Evolutionary conservation across 1,139 yeast species (phyloP).

Genomic region (Kodamaea sp.): DNA sequence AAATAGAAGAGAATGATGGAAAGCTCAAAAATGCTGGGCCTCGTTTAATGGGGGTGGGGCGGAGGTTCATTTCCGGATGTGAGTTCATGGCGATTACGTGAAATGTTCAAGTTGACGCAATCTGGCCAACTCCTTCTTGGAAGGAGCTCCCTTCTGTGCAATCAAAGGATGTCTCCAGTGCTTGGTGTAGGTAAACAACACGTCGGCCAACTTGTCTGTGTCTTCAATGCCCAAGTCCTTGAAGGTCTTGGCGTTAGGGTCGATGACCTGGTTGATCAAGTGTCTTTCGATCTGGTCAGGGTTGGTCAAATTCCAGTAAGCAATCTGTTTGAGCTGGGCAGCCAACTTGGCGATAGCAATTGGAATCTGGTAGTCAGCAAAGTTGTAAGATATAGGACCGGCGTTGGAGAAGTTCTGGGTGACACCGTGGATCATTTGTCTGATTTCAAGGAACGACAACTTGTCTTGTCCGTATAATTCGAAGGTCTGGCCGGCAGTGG

Average conservation of each 20-base stretch:
- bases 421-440: conserved; percentile 69
- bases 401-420: conserved; percentile 59
- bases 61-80: no score
- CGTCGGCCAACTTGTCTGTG: conserved; percentile 68
- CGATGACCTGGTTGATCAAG: conserved; percentile 65
- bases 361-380: conserved; percentile 45
- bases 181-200: conserved; percentile 64
- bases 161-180: conserved; percentile 55
- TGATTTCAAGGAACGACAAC: conserved; percentile 62
- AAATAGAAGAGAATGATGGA: no score
- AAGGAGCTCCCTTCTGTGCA: conserved; percentile 48
- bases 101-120: conserved; percentile 51
- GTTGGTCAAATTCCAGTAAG: conserved; percentile 71
- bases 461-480: conserved; percentile 78
- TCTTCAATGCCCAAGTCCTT: conserved; percentile 69
- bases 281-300: conserved; percentile 81
- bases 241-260: conserved; percentile 64
- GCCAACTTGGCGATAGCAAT: conserved; percentile 46
- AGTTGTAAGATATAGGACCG: conserved; percentile 58
- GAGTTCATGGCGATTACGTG: conserved; percentile 24
- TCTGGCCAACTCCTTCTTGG: conserved; percentile 42
- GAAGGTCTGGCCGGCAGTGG: conserved; percentile 73
- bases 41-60: no score
- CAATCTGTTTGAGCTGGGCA: conserved; percentile 50
- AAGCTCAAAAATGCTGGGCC: no score